A percentile compares a stretch with the other conserved stretches of the same genome.
phyloP scores from a whole-genome alignment of 176 grass and related monocot genomes.

The Hordeum marinum region DNA sequence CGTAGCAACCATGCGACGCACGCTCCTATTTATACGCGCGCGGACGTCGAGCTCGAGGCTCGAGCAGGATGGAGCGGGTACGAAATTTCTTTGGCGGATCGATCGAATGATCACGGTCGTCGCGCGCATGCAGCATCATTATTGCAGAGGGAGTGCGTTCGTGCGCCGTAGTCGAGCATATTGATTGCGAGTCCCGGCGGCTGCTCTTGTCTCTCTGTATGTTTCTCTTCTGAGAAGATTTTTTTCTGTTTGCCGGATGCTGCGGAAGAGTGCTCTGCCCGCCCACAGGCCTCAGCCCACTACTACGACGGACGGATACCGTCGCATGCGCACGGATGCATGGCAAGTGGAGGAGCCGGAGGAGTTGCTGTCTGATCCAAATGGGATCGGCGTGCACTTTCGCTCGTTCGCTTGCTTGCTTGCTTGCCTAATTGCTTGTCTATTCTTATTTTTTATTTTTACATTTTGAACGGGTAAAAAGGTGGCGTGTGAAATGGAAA shows the following conservation, averaged over 20 bases:
- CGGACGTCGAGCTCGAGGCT: no score
- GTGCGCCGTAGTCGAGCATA: not conserved
- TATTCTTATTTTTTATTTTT: no score
- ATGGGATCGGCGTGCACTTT: not conserved
- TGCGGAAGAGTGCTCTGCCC: not conserved
- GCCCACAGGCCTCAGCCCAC: not conserved
- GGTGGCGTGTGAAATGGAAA: not conserved
- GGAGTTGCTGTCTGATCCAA: constrained; percentile 1
- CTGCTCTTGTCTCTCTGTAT: not conserved
- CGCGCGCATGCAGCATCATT: not conserved
- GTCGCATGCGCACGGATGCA: not conserved
- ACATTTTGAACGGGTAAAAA: not conserved
- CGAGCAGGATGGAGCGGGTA: not conserved
- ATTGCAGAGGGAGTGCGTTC: not conserved
- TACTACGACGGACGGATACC: not conserved
- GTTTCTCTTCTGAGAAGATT: not conserved
- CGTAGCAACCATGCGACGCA: not conserved
- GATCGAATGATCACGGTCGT: not conserved
- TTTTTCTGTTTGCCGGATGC: not conserved
- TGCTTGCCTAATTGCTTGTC: not conserved
- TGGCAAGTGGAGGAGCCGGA: not conserved
- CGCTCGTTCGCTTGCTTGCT: not conserved
- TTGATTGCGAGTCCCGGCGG: not conserved
- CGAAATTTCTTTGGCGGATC: not conserved
- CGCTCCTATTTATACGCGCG: constrained; percentile 2